These are phyloP conservation scores for Collybia mongolica DNA, from an alignment of 768 basidiomycete species.

Conservation along the genomic window DNA sequence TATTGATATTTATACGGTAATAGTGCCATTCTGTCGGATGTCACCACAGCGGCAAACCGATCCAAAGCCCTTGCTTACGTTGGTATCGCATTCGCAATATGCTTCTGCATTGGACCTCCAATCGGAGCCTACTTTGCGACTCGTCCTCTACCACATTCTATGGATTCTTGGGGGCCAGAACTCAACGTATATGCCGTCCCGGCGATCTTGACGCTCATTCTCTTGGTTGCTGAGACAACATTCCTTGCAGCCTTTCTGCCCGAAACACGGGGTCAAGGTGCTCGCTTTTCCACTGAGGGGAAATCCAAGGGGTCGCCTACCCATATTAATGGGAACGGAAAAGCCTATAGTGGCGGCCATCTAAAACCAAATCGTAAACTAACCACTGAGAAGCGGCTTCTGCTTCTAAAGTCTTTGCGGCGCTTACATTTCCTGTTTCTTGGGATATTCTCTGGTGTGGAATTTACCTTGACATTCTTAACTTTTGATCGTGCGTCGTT, in stretches of 20 bases:
- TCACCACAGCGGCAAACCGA: conserved; percentile 77
- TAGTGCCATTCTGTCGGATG: conserved; percentile 92
- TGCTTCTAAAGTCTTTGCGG: conserved; percentile 57
- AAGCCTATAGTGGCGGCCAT: conserved; percentile 20
- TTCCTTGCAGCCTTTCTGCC: conserved; percentile 78
- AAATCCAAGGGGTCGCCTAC: conserved; percentile 15
- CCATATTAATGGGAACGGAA: conserved; percentile 14
- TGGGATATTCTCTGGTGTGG: conserved; percentile 89
- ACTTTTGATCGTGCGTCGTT: conserved; percentile 78
- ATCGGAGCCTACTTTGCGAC: conserved; percentile 96
- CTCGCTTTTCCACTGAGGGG: conserved; percentile 17
- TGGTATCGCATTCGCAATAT: conserved; percentile 95
- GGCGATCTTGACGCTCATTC: conserved; percentile 77
- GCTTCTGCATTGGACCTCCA: conserved; percentile 90
- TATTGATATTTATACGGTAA: background rate
- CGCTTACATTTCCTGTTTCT: conserved; percentile 83
- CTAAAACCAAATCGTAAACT: conserved; percentile 23
- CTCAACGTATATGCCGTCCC: conserved; percentile 91
- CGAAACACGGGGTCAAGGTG: conserved; percentile 70
- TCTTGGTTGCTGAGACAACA: conserved; percentile 76
- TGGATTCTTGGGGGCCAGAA: conserved; percentile 54
- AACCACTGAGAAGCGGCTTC: conserved; percentile 49
- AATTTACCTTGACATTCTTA: conserved; percentile 95
- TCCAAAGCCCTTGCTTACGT: conserved; percentile 88
- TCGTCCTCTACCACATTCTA: conserved; percentile 64